These are phyloP conservation scores for Trypanosoma avium DNA, from an alignment of 208 protist species.

Conservation along the genomic window DNA sequence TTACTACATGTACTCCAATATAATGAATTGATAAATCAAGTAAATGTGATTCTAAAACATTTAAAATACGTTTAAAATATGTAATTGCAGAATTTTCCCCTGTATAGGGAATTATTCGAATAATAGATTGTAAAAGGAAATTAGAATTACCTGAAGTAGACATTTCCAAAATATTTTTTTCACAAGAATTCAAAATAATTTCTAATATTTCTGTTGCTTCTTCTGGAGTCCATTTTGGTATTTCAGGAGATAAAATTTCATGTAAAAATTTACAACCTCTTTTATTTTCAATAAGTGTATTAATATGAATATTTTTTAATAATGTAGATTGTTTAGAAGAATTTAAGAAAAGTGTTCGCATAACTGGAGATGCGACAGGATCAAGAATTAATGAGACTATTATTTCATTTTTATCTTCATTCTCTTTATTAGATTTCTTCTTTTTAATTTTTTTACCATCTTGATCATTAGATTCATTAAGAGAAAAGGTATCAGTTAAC, in stretches of 20 bases:
- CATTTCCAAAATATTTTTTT: constrained; percentile 53
- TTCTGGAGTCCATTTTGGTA: constrained; percentile 22
- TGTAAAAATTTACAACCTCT: constrained; percentile 73
- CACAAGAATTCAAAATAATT: constrained; percentile 39
- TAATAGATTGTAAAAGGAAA: constrained; percentile 79
- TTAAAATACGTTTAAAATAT: constrained; percentile 35
- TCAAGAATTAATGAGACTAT: constrained; percentile 69
- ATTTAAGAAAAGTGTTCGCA: constrained; percentile 49
- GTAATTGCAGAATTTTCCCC: constrained; percentile 18
- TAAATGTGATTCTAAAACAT: constrained; percentile 50
- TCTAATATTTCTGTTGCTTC: constrained; percentile 42
- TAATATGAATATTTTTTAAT: constrained; percentile 43
- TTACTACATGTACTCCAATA: constrained; percentile 78
- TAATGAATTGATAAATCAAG: constrained; percentile 38
- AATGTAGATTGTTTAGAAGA: constrained; percentile 36
- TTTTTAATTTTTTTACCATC: constrained; percentile 32
- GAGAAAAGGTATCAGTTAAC: constrained; percentile 54
- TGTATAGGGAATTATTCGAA: constrained; percentile 49
- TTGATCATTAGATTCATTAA: constrained; percentile 10
- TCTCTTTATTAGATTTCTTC: constrained; percentile 15
- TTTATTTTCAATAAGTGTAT: constrained; percentile 53
- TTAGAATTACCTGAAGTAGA: constrained; percentile 67
- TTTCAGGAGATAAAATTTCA: constrained; percentile 37
- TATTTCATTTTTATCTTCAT: constrained; percentile 19
- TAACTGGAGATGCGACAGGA: constrained; percentile 66